Base-by-base conservation (phyloP, 2,329 filamentous ascomycete genomes). In the Pseudovirgaria hyperparasitica region DNA sequence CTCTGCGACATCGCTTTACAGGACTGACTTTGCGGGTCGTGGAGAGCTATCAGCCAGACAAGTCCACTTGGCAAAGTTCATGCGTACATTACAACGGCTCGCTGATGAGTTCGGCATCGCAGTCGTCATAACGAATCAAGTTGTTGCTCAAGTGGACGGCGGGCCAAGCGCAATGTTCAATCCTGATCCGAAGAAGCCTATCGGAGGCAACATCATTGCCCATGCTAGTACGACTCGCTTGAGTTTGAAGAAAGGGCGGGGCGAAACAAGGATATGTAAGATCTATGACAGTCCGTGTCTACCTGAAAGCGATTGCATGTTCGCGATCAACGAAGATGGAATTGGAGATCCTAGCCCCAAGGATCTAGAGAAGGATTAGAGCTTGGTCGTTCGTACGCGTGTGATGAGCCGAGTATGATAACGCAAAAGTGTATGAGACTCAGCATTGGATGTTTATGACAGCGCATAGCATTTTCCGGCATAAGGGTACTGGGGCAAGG, bases 101-200 rank as follows among this genome's bases (percentile, higher is more conserved):
- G 72, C 72, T 9, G 73, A 76, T 40, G 72, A 76, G 54, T 98
- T 98, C 50, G 90, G 90, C 32, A 94, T 98, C 42, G 90, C 90
- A 0, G 90, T 98, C 6, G 84, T 98, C 42, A 98, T 98, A 46
- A 96, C 90, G 22, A 98, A 98, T 50, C 90, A 98, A 55, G 90
- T 98, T 16, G 92, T 98, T 21, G 90, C 90, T 7, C 92, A 98
- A 55, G 90, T 98, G 6, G 90, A 98, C 48, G 90, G 90, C 36
- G 90, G 90, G 3, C 86, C 87, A 16, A 87, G 80, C 47, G 76
- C 87, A 35, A 98, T 98, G 90, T 98, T 93, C 65, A 98, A 98
- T 42, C 90, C 92, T 0, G 92, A 98, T 47, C 90, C 90, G 6
- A 98, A 98, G 70, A 98, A 98, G 57, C 90, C 90, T 0, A 94